These are phyloP conservation scores for Thalassiosira profunda DNA, from an alignment of 108 stramenopile species.

Conservation along the genomic window DNA sequence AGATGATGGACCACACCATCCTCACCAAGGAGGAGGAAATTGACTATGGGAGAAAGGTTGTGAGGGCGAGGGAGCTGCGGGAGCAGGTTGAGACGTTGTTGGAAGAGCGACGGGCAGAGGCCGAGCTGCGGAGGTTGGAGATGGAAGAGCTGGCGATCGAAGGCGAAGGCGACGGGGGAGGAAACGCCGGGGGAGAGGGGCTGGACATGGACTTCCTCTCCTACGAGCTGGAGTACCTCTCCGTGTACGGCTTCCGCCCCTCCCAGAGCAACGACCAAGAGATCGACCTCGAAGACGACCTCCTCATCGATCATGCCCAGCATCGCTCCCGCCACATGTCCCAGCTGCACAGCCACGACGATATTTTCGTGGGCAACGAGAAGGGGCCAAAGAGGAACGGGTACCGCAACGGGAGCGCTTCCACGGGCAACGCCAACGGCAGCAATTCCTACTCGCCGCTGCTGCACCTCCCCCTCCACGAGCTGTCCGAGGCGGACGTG, in stretches of 20 bases:
- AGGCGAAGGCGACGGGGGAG: not conserved
- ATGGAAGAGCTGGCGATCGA: not conserved
- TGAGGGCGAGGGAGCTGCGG: slow-evolving; percentile 35
- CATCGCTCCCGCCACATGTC: slow-evolving; percentile 31
- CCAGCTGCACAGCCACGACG: slow-evolving; percentile 15
- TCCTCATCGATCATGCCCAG: slow-evolving; percentile 34
- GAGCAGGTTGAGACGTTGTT: slow-evolving; percentile 43
- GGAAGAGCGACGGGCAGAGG: slow-evolving; percentile 2
- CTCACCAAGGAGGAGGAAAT: slow-evolving; percentile 72
- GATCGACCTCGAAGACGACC: slow-evolving; percentile 30
- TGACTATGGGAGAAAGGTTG: slow-evolving; percentile 56
- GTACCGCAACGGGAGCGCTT: slow-evolving; percentile 10
- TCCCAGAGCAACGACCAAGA: not conserved
- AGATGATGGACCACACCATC: slow-evolving; percentile 72
- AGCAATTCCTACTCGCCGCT: slow-evolving; percentile 25
- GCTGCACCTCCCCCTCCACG: slow-evolving; percentile 26
- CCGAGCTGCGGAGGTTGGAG: not conserved
- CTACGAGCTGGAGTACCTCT: slow-evolving; percentile 45
- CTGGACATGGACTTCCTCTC: slow-evolving; percentile 36
- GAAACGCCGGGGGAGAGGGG: not conserved
- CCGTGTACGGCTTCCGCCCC: slow-evolving; percentile 36
- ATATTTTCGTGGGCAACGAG: too few relatives aligned
- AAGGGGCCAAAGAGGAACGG: slow-evolving; percentile 1
- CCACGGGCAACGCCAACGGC: not conserved
- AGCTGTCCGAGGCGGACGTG: slow-evolving; percentile 61